phyloP scores from a whole-genome alignment of 2,329 filamentous ascomycete species.

The Aspergillus tamarii region DNA sequence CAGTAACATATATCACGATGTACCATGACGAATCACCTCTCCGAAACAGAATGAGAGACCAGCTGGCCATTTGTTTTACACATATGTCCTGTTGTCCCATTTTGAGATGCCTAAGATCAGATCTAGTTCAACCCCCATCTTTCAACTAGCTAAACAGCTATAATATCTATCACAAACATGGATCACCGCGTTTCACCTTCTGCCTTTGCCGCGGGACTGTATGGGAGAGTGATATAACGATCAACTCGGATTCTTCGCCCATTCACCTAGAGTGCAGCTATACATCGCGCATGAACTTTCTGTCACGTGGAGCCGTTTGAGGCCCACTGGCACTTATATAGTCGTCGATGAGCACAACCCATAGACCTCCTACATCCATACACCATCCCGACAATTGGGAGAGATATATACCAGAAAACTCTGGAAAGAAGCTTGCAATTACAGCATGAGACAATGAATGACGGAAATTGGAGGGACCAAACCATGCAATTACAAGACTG shows the following conservation, averaged over 20 bases:
- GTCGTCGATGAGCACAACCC: neutral
- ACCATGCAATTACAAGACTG: conserved; percentile 10
- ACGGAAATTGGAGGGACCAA: conserved; percentile 15
- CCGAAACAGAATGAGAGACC: neutral
- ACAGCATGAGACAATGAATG: conserved; percentile 19
- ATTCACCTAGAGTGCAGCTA: neutral
- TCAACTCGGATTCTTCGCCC: neutral
- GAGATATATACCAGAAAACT: neutral
- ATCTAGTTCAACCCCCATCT: neutral
- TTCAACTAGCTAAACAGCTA: neutral
- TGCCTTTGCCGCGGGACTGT: neutral
- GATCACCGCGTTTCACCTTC: neutral
- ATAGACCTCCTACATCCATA: conserved; percentile 15
- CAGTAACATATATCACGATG: neutral
- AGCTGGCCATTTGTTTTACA: neutral
- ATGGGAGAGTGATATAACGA: neutral
- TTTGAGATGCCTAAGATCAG: neutral
- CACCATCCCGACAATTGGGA: neutral
- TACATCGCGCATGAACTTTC: no score
- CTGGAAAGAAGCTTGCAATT: neutral
- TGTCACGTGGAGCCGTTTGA: neutral
- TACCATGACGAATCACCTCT: neutral
- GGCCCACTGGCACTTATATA: neutral
- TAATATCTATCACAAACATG: neutral
- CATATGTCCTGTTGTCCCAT: neutral